Conservation (phyloP, 805 yeast species). For the Aciculoconidium aculeatum region DNA sequence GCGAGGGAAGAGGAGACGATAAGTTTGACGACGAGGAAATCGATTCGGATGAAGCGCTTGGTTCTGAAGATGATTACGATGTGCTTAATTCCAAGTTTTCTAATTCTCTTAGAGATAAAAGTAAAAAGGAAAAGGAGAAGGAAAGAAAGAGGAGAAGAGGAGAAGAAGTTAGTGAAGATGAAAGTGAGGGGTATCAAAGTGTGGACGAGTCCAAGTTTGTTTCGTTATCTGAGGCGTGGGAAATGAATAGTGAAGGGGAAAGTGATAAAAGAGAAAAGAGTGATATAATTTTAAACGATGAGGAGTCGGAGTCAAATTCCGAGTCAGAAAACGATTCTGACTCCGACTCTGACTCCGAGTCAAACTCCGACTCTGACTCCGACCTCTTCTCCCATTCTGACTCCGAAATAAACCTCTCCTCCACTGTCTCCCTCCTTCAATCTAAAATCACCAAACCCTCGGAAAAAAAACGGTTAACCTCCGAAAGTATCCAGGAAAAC, state of each 20-base stretch:
- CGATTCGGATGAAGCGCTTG: conserved; percentile 85
- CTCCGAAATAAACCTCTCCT: conserved; percentile 47
- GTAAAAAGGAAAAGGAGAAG: conserved; percentile 29
- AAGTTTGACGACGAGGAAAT: conserved; percentile 58
- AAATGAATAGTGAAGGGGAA: conserved; percentile 54
- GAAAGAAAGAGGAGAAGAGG: conserved; percentile 22
- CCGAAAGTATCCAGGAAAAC: conserved; percentile 55
- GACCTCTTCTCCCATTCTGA: conserved; percentile 28
- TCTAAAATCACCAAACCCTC: conserved; percentile 28
- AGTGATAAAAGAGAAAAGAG: conserved; percentile 9
- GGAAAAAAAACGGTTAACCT: conserved; percentile 43
- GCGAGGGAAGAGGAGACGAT: conserved; percentile 15
- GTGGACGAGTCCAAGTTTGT: conserved; percentile 72
- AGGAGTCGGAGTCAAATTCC: conserved; percentile 18
- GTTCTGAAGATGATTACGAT: conserved; percentile 69
- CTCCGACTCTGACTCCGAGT: conserved; percentile 14
- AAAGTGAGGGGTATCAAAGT: conserved; percentile 57
- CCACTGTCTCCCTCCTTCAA: conserved; percentile 40
- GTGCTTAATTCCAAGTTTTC: conserved; percentile 60
- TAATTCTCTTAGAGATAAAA: conserved; percentile 58
- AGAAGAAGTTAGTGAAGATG: conserved; percentile 19
- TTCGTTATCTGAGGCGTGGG: conserved; percentile 87
- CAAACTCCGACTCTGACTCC: conserved; percentile 20
- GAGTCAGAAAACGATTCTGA: conserved; percentile 27
- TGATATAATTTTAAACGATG: conserved; percentile 26